Conservation (phyloP, 106 monocot species). For the Dioscorea zingiberensis region DNA sequence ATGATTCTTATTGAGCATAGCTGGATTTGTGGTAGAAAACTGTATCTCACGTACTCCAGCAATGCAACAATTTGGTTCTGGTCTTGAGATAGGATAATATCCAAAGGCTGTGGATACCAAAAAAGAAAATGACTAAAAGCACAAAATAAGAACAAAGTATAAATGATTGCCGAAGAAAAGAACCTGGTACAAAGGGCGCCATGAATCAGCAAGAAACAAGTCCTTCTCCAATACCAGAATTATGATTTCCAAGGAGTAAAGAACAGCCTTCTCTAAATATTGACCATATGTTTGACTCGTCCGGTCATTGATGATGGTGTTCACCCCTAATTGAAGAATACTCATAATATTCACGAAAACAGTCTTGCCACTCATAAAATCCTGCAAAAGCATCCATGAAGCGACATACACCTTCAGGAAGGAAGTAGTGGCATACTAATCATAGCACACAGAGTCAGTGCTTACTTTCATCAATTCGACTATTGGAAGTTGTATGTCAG, state of each 20-base stretch:
- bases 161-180: neutral
- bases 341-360: slow-evolving; percentile 89
- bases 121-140: slow-evolving; percentile 7
- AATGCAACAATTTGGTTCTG: slow-evolving; percentile 68
- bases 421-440: neutral
- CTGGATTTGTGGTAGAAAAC: slow-evolving; percentile 75
- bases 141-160: slow-evolving; percentile 4
- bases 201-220: slow-evolving; percentile 73
- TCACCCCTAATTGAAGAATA: slow-evolving; percentile 69
- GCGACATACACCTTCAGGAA: neutral
- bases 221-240: slow-evolving; percentile 78
- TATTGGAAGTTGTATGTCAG: slow-evolving; percentile 66
- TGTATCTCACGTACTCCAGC: slow-evolving; percentile 86
- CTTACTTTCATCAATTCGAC: slow-evolving; percentile 82
- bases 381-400: slow-evolving; percentile 35
- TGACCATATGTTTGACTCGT: slow-evolving; percentile 60
- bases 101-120: slow-evolving; percentile 63
- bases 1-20: slow-evolving; percentile 76
- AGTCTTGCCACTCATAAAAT: slow-evolving; percentile 89
- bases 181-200: slow-evolving; percentile 95
- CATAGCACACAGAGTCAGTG: neutral
- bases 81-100: slow-evolving; percentile 83
- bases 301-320: slow-evolving; percentile 61
- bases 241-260: slow-evolving; percentile 74
- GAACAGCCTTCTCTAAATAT: slow-evolving; percentile 70